These are phyloP conservation scores for Elsinoe perseae DNA, from an alignment of 2,329 filamentous ascomycete species.

Conservation along the genomic window DNA sequence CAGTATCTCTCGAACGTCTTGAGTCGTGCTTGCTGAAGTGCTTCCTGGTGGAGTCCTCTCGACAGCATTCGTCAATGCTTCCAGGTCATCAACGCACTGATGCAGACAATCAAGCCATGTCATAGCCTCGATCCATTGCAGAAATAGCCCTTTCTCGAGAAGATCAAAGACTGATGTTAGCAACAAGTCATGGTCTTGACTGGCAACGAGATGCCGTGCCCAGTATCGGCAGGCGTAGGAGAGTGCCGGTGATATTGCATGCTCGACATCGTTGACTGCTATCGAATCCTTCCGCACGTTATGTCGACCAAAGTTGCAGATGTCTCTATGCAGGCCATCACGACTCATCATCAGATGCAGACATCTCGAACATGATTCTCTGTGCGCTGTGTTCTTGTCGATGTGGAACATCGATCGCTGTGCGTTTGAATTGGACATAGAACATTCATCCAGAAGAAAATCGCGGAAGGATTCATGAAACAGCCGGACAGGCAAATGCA, in stretches of 20 bases:
- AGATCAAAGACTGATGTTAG: too few relatives aligned
- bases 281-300: constrained; percentile 22
- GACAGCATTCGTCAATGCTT: constrained; percentile 20
- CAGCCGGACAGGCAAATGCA: constrained; percentile 27
- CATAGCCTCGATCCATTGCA: neutral
- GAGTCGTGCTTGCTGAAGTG: too few relatives aligned
- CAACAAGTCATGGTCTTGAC: too few relatives aligned
- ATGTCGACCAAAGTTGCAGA: neutral
- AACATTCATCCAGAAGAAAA: constrained; percentile 25
- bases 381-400: constrained; percentile 23
- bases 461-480: constrained; percentile 21
- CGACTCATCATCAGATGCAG: constrained; percentile 36
- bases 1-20: too few relatives aligned
- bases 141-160: neutral
- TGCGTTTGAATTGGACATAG: constrained; percentile 20
- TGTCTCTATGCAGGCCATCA: neutral
- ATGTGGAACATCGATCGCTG: constrained; percentile 33
- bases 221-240: constrained; percentile 13
- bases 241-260: neutral
- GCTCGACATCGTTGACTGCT: constrained; percentile 21
- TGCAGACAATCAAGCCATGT: neutral
- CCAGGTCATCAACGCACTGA: neutral
- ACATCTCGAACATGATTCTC: constrained; percentile 26
- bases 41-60: too few relatives aligned
- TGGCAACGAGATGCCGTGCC: neutral